phyloP scores from a whole-genome alignment of 169 alveolate genomes.

The Eimeria sp. region DNA sequence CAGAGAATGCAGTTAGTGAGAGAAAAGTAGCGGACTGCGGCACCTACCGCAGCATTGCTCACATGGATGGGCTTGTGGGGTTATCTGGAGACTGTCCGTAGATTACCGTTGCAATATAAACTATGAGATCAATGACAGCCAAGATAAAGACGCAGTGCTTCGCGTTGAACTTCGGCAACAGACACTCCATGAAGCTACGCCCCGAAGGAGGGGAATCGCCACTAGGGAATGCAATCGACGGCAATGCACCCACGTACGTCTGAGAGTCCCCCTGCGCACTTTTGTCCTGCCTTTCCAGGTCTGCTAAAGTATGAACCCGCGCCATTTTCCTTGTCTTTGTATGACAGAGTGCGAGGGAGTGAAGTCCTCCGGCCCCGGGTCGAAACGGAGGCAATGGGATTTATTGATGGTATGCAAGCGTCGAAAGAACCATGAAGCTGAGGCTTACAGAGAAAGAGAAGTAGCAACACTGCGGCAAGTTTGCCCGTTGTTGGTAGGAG shows the following conservation, averaged over 20 bases:
- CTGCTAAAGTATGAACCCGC: constrained; percentile 31
- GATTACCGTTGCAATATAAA: constrained; percentile 5
- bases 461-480: not conserved
- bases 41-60: not conserved
- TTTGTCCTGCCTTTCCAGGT: constrained; percentile 39
- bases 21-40: not conserved
- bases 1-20: not conserved
- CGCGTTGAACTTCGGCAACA: constrained; percentile 24
- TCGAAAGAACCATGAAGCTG: not conserved
- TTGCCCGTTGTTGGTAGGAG: not conserved
- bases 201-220: not conserved
- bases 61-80: constrained; percentile 63
- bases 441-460: not conserved
- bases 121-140: not conserved
- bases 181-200: not conserved
- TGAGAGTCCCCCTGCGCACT: not conserved
- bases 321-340: not conserved
- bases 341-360: not conserved
- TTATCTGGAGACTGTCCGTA: constrained; percentile 16
- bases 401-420: not conserved
- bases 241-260: not conserved
- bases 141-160: constrained; percentile 34
- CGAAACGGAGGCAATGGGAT: not conserved
- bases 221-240: not conserved
- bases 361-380: not conserved